Evolutionary conservation across 139 green algal genomes (phyloP), one percentile per base, ranked within the genome.

Genomic region (Ulvella scutata): DNA sequence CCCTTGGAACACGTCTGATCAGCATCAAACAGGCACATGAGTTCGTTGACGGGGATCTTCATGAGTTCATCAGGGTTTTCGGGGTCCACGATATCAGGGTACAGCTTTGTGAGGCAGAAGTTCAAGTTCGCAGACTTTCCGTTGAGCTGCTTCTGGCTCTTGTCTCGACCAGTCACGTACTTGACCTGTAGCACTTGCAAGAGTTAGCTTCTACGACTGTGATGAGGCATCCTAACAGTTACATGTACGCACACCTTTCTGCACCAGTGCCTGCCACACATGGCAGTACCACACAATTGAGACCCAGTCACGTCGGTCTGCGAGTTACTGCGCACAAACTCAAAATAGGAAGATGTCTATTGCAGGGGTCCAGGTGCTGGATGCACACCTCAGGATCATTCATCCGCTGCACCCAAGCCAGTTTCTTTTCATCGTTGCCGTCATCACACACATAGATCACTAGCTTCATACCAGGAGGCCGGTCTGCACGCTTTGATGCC

Each of bases 1-100:
- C 92, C 85, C 43, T 79, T 80, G 76, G 85, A 88, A 43, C 80
- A 80, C 3, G 76, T 76, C 82, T 88, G 86, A 76, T 94, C 89
- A 43, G 89, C 89, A 72, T 94, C 89, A 81, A 94, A 92, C 39
- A 94, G 79, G 61, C 88, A 90, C 9, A 92, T 39, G 34, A 91
- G 67, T 80, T 94, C 87, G 35, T 74, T 80, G 36, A 80, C 62
- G 1, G 86, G 84, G 43, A 92, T 87, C 7, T 77, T 73, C 28
- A 33, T 35, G 21, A 80, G 26, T n/a, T 77, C 43, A 0, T 62
- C 33, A n/a, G 51, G 51, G 6, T 10, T 26, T 26, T 67, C 51
- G 20, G 51, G 51, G 51, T 67, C 76, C 28, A 33, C 3, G 23
- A 76, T 21, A 23, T 77, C 43, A 3, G 36, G 34, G 51, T 67